Base-by-base conservation (phyloP, 2,329 filamentous ascomycete genomes). In the Cladosporium sphaerospermum region DNA sequence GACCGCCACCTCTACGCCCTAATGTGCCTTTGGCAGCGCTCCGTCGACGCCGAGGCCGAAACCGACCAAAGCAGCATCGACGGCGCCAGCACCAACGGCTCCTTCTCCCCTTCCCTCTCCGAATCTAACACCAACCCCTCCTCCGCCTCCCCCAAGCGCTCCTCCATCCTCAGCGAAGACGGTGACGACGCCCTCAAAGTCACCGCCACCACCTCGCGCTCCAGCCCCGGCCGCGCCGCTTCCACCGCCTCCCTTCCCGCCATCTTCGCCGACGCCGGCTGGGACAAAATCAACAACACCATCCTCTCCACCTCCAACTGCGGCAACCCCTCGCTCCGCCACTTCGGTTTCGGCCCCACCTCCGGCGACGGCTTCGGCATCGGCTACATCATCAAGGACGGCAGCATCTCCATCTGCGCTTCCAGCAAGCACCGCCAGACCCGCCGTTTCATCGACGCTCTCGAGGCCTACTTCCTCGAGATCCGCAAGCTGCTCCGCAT, bases 291-390 rank as follows among this genome's bases (percentile, higher is more conserved):
- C 59, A 97, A 97, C 75, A 95, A 82, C 58, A 97, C 92, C 8
- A 89, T 97, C 59, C 76, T 99, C 37, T 95, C 89, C 6, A 97
- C 93, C 0, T 96, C 91, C n/a, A 99, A 99, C 76, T 99, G 93
- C 71, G 93, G 93, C 55, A 99, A 97, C 71, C 93, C 93, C 0
- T 89, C 86, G 0, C 82, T 99, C 14, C 84, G 93, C 2, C 92
- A 97, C 63, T 99, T 99, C 64, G 93, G 93, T 3, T 99, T 99
- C 67, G 93, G 93, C 0, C 93, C 93, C 1, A 95, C 92, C 0
- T 92, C 88, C 0, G 92, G 85, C 2, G 90, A 96, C 60, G 93
- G 93, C 0, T 97, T 97, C 66, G 93, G 93, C 31, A 96, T 99
- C 53, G 93, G 93, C 2, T 99, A 99, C 74, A 97, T 99, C 64